Evolutionary conservation across 1,284 basidiomycete species (phyloP).

Genomic region (Papiliotrema laurentii): DNA sequence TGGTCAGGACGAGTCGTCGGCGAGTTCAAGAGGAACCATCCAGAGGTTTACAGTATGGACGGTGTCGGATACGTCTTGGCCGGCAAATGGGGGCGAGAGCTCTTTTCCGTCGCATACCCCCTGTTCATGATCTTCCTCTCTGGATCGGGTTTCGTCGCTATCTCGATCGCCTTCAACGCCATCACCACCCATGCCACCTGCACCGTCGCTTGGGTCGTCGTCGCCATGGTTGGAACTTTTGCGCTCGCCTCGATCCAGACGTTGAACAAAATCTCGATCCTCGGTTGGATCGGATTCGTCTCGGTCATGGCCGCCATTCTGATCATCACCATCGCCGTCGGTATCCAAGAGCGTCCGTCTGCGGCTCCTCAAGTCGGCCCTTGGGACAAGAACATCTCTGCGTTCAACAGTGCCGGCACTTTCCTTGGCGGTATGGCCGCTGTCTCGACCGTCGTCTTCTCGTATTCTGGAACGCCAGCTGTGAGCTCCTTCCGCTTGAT

Average conservation of each 20-base stretch:
- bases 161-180: slow-evolving; percentile 48
- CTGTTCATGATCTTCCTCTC: slow-evolving; percentile 20
- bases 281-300: slow-evolving; percentile 41
- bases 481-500: neutral
- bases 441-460: slow-evolving; percentile 40
- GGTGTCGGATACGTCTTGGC: slow-evolving; percentile 32
- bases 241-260: slow-evolving; percentile 42
- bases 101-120: slow-evolving; percentile 21
- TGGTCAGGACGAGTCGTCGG: slow-evolving; percentile 36
- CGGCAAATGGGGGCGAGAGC: slow-evolving; percentile 31
- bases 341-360: slow-evolving; percentile 38
- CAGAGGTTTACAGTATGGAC: slow-evolving; percentile 26
- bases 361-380: slow-evolving; percentile 24
- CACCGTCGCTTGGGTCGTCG: slow-evolving; percentile 41
- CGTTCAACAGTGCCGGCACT: slow-evolving; percentile 20
- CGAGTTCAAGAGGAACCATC: slow-evolving; percentile 36
- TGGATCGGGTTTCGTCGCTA: slow-evolving; percentile 34
- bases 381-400: slow-evolving; percentile 28
- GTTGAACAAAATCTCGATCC: slow-evolving; percentile 41
- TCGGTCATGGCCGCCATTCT: slow-evolving; percentile 41
- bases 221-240: slow-evolving; percentile 32
- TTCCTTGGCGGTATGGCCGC: slow-evolving; percentile 42
- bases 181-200: slow-evolving; percentile 41
- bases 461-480: slow-evolving; percentile 25
- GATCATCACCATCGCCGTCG: slow-evolving; percentile 46